Base-by-base conservation (phyloP, 2,329 filamentous ascomycete genomes). In the Trichoderma harzianum region DNA sequence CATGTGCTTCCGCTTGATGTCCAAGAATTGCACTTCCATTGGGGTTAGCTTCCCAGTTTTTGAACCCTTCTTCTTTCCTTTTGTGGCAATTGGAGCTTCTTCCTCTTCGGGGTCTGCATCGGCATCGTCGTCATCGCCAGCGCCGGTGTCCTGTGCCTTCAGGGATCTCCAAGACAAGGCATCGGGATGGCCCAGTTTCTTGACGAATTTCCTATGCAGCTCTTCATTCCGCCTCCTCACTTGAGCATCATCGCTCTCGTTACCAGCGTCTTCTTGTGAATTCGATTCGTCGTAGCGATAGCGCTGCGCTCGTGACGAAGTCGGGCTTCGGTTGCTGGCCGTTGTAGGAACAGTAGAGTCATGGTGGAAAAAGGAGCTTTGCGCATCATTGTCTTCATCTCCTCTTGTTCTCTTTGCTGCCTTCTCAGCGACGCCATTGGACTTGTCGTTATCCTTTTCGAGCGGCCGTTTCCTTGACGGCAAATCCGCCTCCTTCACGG, bases 11-110 rank as follows among this genome's bases (percentile, higher is more conserved):
- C 90, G 88, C 83, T 99, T 99, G 81, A 99, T 97, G 21, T 97
- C 95, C 7, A 99, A 86, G 72, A 97, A 92, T 78, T 98, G 96
- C 53, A 92, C 88, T 80, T 98, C 95, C 90, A 99, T 92, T 0
- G 96, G 96, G 0, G 96, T 99, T 73, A 99, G 87, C 79, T 98
- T 98, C 69, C 87, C 87, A 2, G 87, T 85, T 80, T 89, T 91
- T n/a, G 88, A 73, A 0, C 89, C 88, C 79, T 94, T 97, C 82
- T 93, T 97, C 0, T 81, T 75, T 73, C 86, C 87, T 28, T 83
- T 78, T 14, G 81, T 76, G n/a, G 83, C 85, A 75, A 77, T 84
- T 72, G 78, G 82, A 75, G 85, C 83, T 51, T 89, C 79, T 26
- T 77, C 79, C 10, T 88, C 92, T 0, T 85, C 90, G 8, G 86